These are phyloP conservation scores for Stenocarpella maydis DNA, from an alignment of 2,329 filamentous ascomycete species.

Conservation along the genomic window DNA sequence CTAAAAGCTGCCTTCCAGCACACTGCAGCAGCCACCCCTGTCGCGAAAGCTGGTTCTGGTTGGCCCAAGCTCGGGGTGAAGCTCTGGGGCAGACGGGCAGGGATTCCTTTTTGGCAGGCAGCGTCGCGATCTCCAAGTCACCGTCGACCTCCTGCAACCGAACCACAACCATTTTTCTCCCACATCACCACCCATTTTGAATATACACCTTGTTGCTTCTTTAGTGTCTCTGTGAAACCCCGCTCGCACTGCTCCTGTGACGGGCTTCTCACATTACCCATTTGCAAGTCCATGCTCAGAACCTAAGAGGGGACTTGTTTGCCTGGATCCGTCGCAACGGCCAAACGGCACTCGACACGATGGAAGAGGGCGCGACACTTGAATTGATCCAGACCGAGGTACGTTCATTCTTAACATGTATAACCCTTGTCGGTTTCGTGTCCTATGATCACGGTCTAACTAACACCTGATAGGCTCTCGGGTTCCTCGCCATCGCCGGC, in stretches of 20 bases:
- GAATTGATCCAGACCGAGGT: constrained; percentile 86
- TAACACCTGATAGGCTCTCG: constrained; percentile 65
- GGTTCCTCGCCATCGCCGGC: constrained; percentile 81
- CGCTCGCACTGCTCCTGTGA: background rate
- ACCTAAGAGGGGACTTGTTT: constrained; percentile 27
- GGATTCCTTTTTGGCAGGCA: constrained; percentile 33
- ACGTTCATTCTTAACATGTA: constrained; percentile 41
- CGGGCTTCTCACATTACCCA: background rate
- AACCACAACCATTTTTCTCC: constrained; percentile 18
- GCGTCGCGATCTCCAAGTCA: constrained; percentile 28
- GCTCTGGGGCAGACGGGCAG: constrained; percentile 35
- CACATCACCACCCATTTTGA: background rate
- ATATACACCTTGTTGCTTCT: constrained; percentile 4
- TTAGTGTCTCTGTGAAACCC: background rate
- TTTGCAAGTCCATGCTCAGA: constrained; percentile 26
- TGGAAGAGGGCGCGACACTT: constrained; percentile 67
- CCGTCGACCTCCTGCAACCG: constrained; percentile 3
- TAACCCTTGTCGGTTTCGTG: too few relatives aligned
- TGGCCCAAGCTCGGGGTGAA: constrained; percentile 32
- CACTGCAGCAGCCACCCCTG: constrained; percentile 21
- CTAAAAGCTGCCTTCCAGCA: constrained; percentile 57
- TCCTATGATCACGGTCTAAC: background rate
- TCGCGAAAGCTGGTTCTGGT: constrained; percentile 10
- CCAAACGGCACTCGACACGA: constrained; percentile 45
- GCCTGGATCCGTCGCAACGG: constrained; percentile 34